These are phyloP conservation scores for Suillus tomentosus DNA, from an alignment of 768 basidiomycete species.

Conservation along the genomic window DNA sequence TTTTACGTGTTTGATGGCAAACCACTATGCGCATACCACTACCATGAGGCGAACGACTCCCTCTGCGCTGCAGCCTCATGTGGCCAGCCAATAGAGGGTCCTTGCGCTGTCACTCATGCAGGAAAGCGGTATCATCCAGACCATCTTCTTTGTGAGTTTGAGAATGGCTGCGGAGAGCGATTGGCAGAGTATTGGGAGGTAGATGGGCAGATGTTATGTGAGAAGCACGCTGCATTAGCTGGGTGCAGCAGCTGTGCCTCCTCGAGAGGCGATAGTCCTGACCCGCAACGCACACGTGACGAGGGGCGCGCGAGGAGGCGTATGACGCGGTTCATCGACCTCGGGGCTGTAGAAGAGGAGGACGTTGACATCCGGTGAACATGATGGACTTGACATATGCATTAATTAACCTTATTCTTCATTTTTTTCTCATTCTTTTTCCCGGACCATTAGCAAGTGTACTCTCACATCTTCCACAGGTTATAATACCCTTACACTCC, in stretches of 20 bases:
- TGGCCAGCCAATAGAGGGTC: slow-evolving; percentile 89
- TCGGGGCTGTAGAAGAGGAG: slow-evolving; percentile 39
- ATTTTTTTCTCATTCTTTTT: not conserved
- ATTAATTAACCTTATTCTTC: slow-evolving; percentile 7
- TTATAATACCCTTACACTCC: slow-evolving; percentile 1
- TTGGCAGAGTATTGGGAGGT: slow-evolving; percentile 90
- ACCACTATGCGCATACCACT: slow-evolving; percentile 90
- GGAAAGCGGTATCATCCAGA: slow-evolving; percentile 87
- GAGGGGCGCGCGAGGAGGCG: slow-evolving; percentile 68
- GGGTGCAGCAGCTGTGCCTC: slow-evolving; percentile 26
- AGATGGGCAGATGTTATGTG: slow-evolving; percentile 83
- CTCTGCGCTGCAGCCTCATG: slow-evolving; percentile 80
- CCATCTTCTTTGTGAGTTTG: slow-evolving; percentile 82
- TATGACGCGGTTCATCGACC: slow-evolving; percentile 79
- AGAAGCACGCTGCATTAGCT: slow-evolving; percentile 60
- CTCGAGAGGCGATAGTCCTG: slow-evolving; percentile 21
- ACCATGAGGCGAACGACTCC: slow-evolving; percentile 89
- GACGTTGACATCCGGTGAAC: slow-evolving; percentile 33
- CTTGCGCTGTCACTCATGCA: slow-evolving; percentile 84
- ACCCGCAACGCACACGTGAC: slow-evolving; percentile 25
- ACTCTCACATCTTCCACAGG: slow-evolving; percentile 3
- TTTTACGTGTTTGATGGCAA: slow-evolving; percentile 93
- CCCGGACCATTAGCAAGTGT: slow-evolving; percentile 3
- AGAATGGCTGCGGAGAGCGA: slow-evolving; percentile 51
- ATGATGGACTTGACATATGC: not conserved